Percentiles rank a stretch among this genome's conserved stretches.
These are phyloP conservation scores for Spizellomyces punctatus DNA, from an alignment of 192 early-diverging fungal species.

Conservation along the genomic window DNA sequence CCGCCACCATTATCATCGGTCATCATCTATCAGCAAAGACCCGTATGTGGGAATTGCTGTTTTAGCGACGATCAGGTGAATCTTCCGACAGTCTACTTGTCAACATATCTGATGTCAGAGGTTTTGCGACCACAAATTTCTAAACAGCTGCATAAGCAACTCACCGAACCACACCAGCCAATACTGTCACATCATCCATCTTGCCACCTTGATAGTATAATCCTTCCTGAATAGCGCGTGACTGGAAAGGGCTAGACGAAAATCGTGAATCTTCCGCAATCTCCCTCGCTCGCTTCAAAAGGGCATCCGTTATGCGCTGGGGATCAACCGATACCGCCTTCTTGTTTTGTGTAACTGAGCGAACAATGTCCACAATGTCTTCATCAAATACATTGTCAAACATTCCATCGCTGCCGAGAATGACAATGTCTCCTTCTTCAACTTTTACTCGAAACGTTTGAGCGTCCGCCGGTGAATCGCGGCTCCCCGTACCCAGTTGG, in stretches of 20 bases:
- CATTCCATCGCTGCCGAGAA: conserved; percentile 91
- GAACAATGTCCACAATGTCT: conserved; percentile 90
- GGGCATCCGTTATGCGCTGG: conserved; percentile 73
- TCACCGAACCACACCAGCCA: conserved; percentile 78
- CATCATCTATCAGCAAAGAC: too few species aligned
- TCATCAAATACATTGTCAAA: conserved; percentile 99
- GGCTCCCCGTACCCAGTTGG: conserved; percentile 87
- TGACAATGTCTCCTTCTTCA: conserved; percentile 88
- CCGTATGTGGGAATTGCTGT: neutral
- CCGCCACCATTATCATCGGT: too few species aligned
- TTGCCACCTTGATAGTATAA: conserved; percentile 94
- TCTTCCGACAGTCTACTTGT: conserved; percentile 57
- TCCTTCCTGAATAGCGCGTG: conserved; percentile 91
- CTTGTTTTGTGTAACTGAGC: conserved; percentile 10
- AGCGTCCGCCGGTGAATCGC: conserved; percentile 81
- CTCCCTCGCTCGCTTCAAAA: conserved; percentile 74
- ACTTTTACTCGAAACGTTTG: conserved; percentile 83
- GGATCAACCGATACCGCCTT: conserved; percentile 53
- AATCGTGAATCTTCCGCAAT: conserved; percentile 81
- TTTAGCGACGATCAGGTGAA: conserved; percentile 66
- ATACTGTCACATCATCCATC: conserved; percentile 90
- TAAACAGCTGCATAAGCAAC: neutral
- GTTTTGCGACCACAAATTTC: neutral
- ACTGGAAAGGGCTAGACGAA: conserved; percentile 85
- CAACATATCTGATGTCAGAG: neutral